These are phyloP conservation scores for Penicillium sclerotigenum DNA, from an alignment of 2,329 filamentous ascomycete species.

Conservation along the genomic window DNA sequence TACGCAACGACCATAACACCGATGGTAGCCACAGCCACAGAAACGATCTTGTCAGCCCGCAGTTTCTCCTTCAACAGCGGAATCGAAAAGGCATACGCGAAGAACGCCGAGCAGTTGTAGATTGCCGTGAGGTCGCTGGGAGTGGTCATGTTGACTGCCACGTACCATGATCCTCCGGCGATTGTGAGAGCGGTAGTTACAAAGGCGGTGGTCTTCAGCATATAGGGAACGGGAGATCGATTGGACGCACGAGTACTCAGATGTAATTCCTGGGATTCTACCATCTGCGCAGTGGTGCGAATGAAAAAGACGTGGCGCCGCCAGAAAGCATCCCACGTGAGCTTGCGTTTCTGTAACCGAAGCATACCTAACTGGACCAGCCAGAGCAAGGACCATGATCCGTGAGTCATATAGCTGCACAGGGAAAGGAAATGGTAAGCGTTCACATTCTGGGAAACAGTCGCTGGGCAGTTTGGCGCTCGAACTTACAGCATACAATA, in stretches of 20 bases:
- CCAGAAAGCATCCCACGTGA: constrained; percentile 85
- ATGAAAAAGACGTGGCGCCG: constrained; percentile 64
- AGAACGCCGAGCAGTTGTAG: constrained; percentile 99
- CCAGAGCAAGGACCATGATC: constrained; percentile 89
- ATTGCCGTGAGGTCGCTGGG: constrained; percentile 94
- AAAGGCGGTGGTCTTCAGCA: constrained; percentile 73
- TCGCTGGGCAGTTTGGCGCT: background rate
- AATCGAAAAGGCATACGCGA: constrained; percentile 95
- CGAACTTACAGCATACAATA: constrained; percentile 87
- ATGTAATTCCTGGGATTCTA: constrained; percentile 72
- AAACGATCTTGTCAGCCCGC: constrained; percentile 77
- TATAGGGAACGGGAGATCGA: constrained; percentile 63
- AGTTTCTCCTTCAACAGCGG: constrained; percentile 82
- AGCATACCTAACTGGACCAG: constrained; percentile 77
- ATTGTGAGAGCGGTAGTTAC: constrained; percentile 84
- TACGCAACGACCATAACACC: constrained; percentile 96
- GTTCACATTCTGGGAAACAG: constrained; percentile 3
- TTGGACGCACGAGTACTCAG: constrained; percentile 45
- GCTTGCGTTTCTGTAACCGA: constrained; percentile 71
- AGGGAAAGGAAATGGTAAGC: constrained; percentile 14
- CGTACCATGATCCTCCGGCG: constrained; percentile 90
- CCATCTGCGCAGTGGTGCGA: constrained; percentile 74
- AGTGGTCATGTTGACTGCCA: constrained; percentile 89
- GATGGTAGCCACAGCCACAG: constrained; percentile 79
- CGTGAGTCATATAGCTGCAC: constrained; percentile 77